phyloP scores from a whole-genome alignment of 306 rosid species.

The barrel medic (Medicago truncatula) region MtrunA17r5.0-ANR NC_053042.1:46403001-46403500 shows the following conservation, averaged over 20 bases:
- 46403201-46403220: neutral
- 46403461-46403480: slow-evolving; percentile 94
- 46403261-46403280: neutral
- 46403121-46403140: slow-evolving; percentile 70
- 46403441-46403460: slow-evolving; percentile 52
- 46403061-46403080: slow-evolving; percentile 98
- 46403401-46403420: slow-evolving; percentile 16
- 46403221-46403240: neutral
- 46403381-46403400: slow-evolving; percentile 3
- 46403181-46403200: neutral
- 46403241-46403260: neutral
- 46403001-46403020: slow-evolving; percentile 21
- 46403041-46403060: slow-evolving; percentile 38
- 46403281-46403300: neutral
- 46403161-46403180: slow-evolving; percentile 22
- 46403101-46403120: slow-evolving; percentile 95
- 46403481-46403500: slow-evolving; percentile 96
- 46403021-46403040: slow-evolving; percentile 23
- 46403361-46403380: no score
- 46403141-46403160: slow-evolving; percentile 39
- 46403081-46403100: slow-evolving; percentile 91
- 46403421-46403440: neutral
- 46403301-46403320: neutral
- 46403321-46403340: neutral
- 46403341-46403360: neutral